These are phyloP conservation scores for Luvunga scandens DNA, from an alignment of 345 rosid genomes.

Conservation along the genomic window DNA sequence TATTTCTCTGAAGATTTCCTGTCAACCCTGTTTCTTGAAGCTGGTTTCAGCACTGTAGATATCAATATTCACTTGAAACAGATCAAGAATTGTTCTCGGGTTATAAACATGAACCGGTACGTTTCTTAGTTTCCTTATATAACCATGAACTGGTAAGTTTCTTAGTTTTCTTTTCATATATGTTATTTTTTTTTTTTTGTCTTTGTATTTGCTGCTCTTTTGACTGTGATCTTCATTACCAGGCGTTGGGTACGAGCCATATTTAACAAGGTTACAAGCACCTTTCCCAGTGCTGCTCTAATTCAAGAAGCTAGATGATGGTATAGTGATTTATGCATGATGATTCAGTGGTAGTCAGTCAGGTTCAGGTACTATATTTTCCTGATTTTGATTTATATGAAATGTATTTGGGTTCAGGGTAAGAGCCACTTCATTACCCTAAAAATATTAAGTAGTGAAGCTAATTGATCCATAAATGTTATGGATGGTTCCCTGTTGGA, in stretches of 20 bases:
- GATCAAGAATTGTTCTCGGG: slow-evolving; percentile 23
- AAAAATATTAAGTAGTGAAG: background rate
- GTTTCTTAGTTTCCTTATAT: too few relatives aligned
- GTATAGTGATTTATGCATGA: background rate
- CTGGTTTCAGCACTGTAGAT: slow-evolving; percentile 31
- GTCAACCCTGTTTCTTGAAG: slow-evolving; percentile 28
- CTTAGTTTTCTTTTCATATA: background rate
- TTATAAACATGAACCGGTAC: slow-evolving; percentile 33
- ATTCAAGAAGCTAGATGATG: slow-evolving; percentile 3
- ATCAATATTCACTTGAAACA: slow-evolving; percentile 26
- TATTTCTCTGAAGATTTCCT: slow-evolving; percentile 36
- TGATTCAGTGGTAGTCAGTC: background rate
- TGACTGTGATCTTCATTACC: slow-evolving; percentile 4
- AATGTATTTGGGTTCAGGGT: background rate
- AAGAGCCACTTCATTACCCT: background rate
- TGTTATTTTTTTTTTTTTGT: background rate
- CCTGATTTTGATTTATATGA: background rate
- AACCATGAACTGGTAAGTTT: slow-evolving; percentile 29
- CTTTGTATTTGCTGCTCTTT: background rate
- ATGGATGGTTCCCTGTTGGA: background rate
- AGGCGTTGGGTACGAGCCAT: slow-evolving; percentile 38
- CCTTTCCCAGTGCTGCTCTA: background rate
- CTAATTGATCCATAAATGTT: background rate
- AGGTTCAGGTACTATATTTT: background rate
- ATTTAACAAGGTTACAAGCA: slow-evolving; percentile 13